These are phyloP conservation scores for Ophiostoma ulmi DNA, from an alignment of 2,329 filamentous ascomycete species.

Conservation along the genomic window DNA sequence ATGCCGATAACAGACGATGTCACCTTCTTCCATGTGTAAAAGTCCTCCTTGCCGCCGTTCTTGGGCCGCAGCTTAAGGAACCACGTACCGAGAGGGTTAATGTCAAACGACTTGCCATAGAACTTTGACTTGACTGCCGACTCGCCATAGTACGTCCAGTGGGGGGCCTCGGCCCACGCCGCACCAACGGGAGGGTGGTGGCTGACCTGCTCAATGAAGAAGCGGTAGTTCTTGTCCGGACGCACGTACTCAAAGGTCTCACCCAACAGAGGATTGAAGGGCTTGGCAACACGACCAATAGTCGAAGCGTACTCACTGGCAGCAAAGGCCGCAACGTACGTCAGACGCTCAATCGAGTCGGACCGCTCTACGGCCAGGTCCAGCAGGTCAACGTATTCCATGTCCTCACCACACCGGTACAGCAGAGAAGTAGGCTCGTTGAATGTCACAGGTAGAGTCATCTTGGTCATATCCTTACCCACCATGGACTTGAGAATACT, in stretches of 20 bases:
- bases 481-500: conserved; percentile 99
- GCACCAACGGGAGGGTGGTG: conserved; percentile 95
- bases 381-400: conserved; percentile 93
- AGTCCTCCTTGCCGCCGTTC: conserved; percentile 68
- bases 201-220: conserved; percentile 97
- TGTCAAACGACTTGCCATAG: conserved; percentile 94
- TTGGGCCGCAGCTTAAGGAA: conserved; percentile 79
- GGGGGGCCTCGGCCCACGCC: conserved; percentile 83
- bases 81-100: conserved; percentile 95
- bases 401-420: conserved; percentile 91
- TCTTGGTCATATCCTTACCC: conserved; percentile 99
- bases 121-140: conserved; percentile 95
- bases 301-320: conserved; percentile 96
- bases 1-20: conserved; percentile 97
- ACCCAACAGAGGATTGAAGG: conserved; percentile 92
- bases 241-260: conserved; percentile 96
- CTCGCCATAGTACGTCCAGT: conserved; percentile 97
- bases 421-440: conserved; percentile 96
- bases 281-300: conserved; percentile 93
- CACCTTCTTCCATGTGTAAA: conserved; percentile 99
- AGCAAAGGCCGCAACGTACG: conserved; percentile 93
- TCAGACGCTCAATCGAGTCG: conserved; percentile 84
- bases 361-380: conserved; percentile 79
- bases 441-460: conserved; percentile 96
- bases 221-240: conserved; percentile 95